phyloP scores from a whole-genome alignment of 2,329 filamentous ascomycete species.

The Endoconidiophora polonica region DNA sequence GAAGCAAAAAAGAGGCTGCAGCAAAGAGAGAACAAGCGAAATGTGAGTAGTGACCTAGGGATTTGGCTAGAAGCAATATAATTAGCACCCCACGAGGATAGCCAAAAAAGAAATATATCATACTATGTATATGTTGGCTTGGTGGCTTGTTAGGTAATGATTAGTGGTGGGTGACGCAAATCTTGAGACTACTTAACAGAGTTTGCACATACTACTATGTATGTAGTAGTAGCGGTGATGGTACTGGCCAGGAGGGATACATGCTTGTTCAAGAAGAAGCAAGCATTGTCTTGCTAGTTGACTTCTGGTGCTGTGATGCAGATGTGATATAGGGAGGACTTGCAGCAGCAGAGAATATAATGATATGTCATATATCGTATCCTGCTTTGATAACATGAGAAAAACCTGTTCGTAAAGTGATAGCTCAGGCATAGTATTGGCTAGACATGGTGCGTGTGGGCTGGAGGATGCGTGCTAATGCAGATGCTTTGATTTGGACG shows the following conservation, averaged over 20 bases:
- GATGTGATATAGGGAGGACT: too few species aligned
- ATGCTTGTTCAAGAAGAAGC: not conserved
- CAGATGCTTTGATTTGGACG: too few species aligned
- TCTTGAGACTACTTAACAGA: too few species aligned
- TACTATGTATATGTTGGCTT: not conserved
- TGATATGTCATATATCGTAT: not conserved
- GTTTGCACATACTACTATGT: too few species aligned
- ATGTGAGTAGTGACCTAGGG: too few species aligned
- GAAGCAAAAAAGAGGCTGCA: not conserved
- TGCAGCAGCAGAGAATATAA: not conserved
- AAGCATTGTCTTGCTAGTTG: too few species aligned
- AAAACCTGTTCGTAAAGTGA: conserved; percentile 6
- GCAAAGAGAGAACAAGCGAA: not conserved
- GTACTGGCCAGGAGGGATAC: not conserved
- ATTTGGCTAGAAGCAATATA: not conserved
- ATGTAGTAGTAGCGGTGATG: not conserved
- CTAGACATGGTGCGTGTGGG: too few species aligned
- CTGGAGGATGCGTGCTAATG: too few species aligned
- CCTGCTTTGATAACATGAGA: not conserved
- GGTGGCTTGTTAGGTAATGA: too few species aligned
- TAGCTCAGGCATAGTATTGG: not conserved
- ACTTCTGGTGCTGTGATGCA: too few species aligned
- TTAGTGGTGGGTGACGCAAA: too few species aligned
- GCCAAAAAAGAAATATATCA: not conserved
- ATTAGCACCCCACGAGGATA: not conserved